These are phyloP conservation scores for Biancaea sappan DNA, from an alignment of 306 rosid species.

Conservation along the genomic window DNA sequence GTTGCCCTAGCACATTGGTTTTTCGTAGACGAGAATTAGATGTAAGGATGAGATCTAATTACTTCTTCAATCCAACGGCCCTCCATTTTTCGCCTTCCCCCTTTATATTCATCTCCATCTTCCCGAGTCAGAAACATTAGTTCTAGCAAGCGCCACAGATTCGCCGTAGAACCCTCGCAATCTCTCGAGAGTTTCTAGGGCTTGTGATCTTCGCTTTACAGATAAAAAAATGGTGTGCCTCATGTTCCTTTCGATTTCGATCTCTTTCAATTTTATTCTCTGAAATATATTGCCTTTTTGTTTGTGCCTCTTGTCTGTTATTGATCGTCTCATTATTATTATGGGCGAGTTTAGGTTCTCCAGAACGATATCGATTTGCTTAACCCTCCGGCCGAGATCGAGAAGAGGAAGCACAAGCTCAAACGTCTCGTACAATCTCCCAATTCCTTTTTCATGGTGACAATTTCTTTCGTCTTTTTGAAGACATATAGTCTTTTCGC, in stretches of 20 bases:
- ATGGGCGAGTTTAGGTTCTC: slow-evolving; percentile 45
- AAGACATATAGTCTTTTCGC: not conserved
- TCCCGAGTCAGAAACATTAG: accelerated
- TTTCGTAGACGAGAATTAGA: not conserved
- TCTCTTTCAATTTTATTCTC: not conserved
- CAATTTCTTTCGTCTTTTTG: not conserved
- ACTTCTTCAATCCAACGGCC: not conserved
- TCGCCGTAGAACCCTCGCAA: not conserved
- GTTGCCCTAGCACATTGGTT: slow-evolving; percentile 2
- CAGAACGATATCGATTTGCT: slow-evolving; percentile 64
- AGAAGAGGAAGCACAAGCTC: slow-evolving; percentile 70
- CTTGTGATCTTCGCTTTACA: not conserved
- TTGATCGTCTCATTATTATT: not conserved
- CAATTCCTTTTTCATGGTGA: slow-evolving; percentile 65
- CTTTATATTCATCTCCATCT: not conserved
- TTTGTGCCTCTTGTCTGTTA: not conserved
- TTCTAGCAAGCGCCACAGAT: not conserved
- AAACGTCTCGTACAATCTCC: slow-evolving; percentile 69
- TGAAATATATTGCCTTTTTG: not conserved
- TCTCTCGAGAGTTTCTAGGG: not conserved
- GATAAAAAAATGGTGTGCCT: not conserved
- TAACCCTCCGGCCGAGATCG: slow-evolving; percentile 60
- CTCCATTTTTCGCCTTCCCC: not conserved
- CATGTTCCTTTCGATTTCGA: not conserved
- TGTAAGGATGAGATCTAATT: not conserved